Percentiles rank a stretch among this genome's conserved stretches.
phyloP scores from a whole-genome alignment of 352 stramenopile genomes.

The Salisapilia sapeloensis region DNA sequence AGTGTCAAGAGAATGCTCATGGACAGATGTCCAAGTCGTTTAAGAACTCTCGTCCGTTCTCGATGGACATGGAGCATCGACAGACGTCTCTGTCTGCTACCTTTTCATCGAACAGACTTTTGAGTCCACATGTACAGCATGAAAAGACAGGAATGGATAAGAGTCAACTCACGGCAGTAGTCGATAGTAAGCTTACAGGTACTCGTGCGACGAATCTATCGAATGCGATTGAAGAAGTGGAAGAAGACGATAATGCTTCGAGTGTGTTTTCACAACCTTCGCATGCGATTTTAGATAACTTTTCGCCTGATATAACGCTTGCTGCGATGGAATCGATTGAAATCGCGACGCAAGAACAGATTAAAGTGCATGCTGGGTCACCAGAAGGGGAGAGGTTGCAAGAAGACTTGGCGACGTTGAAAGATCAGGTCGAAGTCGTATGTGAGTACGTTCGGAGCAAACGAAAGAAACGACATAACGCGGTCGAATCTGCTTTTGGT shows the following conservation, averaged over 20 bases:
- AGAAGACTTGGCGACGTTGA: slow-evolving; percentile 32
- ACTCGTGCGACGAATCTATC: background rate
- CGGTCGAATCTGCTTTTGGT: slow-evolving; percentile 62
- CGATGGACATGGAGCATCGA: too few relatives aligned
- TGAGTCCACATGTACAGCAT: too few relatives aligned
- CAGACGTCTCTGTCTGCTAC: background rate
- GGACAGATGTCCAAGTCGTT: too few relatives aligned
- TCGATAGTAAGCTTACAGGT: too few relatives aligned
- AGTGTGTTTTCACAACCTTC: slow-evolving; percentile 16
- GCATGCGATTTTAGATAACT: slow-evolving; percentile 27
- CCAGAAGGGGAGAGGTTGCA: slow-evolving; percentile 15
- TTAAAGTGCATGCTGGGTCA: slow-evolving; percentile 15
- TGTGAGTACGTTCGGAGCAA: slow-evolving; percentile 51
- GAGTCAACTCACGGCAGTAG: too few relatives aligned
- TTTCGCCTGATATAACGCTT: slow-evolving; percentile 34
- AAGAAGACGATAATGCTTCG: slow-evolving; percentile 34
- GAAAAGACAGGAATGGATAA: too few relatives aligned
- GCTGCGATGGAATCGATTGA: slow-evolving; percentile 43
- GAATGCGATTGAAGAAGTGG: too few relatives aligned
- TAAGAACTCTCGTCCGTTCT: too few relatives aligned
- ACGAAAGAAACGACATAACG: slow-evolving; percentile 36
- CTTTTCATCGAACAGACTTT: background rate
- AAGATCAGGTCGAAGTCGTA: slow-evolving; percentile 50
- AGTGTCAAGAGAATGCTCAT: too few relatives aligned
- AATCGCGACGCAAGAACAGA: slow-evolving; percentile 26